Evolutionary conservation across 2,329 filamentous ascomycete species (phyloP), one percentile per base, ranked within the genome.

Genomic region (Calonectria pteridis): DNA sequence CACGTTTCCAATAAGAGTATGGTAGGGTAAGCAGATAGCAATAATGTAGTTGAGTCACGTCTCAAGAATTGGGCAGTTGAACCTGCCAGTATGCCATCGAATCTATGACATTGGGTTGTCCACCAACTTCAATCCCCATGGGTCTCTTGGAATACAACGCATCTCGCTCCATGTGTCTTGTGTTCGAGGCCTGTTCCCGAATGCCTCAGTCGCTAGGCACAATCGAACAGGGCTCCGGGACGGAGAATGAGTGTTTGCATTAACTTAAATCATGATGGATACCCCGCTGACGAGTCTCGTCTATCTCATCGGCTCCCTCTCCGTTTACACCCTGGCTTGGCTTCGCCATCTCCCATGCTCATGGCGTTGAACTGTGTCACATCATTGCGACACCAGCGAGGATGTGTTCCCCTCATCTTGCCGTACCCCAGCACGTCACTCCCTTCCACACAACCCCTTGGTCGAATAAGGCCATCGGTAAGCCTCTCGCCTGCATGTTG

Each of bases 381-480:
- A 71, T 62, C 53, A 46, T 33, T 50, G 33, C 67, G 26, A 51
- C 67, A 43, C 67, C 58, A 58, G 46, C 58, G 51, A 55, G 28
- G 46, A 51, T n/a, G 53, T 23, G 9, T 40, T 28, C n/a, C 63
- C 46, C 40, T 46, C 43, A 51, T 10, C 33, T 14, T 37, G n/a
- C 26, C 43, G 35, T 53, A 40, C 35, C 23, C 55, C 35, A 62
- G 33, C 26, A 33, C 26, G 35, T 55, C 35, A 28, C n/a, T 62
- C 18, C 18, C 14, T 16, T 28, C 20, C 23, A 40, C 37, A 35
- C n/a, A 26, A 35, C 23, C 35, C 50, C 20, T 50, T 26, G 29
- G 58, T 59, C 13, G 20, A 37, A 40, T 28, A 40, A 46, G 20
- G 37, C 20, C 46, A 49, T 20, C 28, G 49, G 58, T 29, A 37